phyloP scores from a whole-genome alignment of 2,329 filamentous ascomycete species.

The Beauveria caledonica region DNA sequence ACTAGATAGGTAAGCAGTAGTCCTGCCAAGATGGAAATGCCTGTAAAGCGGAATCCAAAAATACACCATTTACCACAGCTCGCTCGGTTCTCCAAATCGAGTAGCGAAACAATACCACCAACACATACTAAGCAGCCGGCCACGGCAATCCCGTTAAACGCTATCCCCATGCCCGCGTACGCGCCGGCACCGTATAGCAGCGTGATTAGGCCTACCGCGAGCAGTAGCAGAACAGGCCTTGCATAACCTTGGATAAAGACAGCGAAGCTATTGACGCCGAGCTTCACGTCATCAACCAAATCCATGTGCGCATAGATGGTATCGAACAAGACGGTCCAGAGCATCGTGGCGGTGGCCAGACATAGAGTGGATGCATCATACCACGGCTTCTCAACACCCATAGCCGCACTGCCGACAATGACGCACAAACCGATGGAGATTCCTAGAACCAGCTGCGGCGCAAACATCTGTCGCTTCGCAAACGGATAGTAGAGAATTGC shows the following conservation, averaged over 20 bases:
- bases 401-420: slow-evolving; percentile 22
- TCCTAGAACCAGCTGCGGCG: slow-evolving; percentile 27
- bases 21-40: not conserved
- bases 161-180: not conserved
- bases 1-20: not conserved
- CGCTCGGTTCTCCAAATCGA: not conserved
- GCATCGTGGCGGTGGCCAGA: slow-evolving; percentile 20
- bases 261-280: slow-evolving; percentile 26
- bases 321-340: slow-evolving; percentile 28
- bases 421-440: slow-evolving; percentile 24
- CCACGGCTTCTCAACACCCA: slow-evolving; percentile 17
- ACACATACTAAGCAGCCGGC: not conserved
- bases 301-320: slow-evolving; percentile 30
- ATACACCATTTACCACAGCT: not conserved
- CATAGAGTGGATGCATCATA: slow-evolving; percentile 18
- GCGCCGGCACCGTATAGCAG: not conserved
- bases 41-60: not conserved
- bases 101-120: not conserved
- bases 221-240: not conserved
- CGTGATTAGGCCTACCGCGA: not conserved
- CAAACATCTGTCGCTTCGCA: slow-evolving; percentile 28
- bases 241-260: slow-evolving; percentile 14
- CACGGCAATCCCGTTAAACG: not conserved
- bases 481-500: slow-evolving; percentile 26
- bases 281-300: slow-evolving; percentile 23